phyloP scores from a whole-genome alignment of 1,284 basidiomycete species.

The Malassezia furfur region DNA sequence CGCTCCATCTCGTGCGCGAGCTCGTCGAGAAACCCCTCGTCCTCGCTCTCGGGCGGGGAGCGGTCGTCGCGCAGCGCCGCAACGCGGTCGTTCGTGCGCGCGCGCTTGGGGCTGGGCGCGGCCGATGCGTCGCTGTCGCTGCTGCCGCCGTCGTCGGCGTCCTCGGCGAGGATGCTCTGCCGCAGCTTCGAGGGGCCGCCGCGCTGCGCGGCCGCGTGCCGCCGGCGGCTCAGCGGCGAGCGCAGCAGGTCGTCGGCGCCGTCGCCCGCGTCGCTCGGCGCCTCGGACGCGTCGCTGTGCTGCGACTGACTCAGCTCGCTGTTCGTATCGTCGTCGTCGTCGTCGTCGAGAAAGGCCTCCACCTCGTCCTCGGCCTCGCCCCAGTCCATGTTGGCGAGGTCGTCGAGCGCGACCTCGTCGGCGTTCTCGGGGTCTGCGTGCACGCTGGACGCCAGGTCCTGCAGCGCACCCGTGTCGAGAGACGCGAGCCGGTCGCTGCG shows the following conservation, averaged over 20 bases:
- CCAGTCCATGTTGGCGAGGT: slow-evolving; percentile 53
- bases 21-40: slow-evolving; percentile 34
- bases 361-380: slow-evolving; percentile 71
- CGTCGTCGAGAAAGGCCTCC: slow-evolving; percentile 59
- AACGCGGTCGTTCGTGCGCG: not conserved
- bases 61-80: not conserved
- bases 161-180: slow-evolving; percentile 11
- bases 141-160: not conserved
- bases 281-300: slow-evolving; percentile 5
- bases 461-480: not conserved
- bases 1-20: slow-evolving; percentile 36
- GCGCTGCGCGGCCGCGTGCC: slow-evolving; percentile 18
- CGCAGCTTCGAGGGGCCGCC: slow-evolving; percentile 22
- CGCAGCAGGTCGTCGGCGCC: slow-evolving; percentile 4
- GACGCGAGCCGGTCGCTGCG: slow-evolving; percentile 1
- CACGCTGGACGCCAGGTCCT: not conserved
- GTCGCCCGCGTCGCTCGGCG: slow-evolving; percentile 3
- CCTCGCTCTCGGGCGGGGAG: slow-evolving; percentile 16
- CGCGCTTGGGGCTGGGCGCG: not conserved
- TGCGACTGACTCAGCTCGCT: slow-evolving; percentile 20
- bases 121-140: not conserved
- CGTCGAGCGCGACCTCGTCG: slow-evolving; percentile 8
- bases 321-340: slow-evolving; percentile 4
- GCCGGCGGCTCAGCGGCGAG: slow-evolving; percentile 22
- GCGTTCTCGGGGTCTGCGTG: not conserved